Base-by-base conservation (phyloP, 1,284 basidiomycete species). In the Papiliotrema nemorosa region DNA sequence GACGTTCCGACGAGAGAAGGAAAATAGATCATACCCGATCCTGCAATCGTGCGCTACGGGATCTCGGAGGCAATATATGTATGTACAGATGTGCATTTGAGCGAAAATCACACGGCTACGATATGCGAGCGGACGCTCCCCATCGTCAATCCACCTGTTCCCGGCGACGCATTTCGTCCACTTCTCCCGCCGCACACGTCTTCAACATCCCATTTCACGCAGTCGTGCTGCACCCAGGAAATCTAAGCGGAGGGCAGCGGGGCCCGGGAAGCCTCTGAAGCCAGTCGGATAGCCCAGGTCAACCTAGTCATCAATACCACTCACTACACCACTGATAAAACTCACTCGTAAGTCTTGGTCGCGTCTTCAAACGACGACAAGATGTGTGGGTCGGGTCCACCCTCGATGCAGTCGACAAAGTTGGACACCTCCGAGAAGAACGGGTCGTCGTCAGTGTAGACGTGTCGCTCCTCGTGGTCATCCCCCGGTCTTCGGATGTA, bases 361-460 rank as follows among this genome's bases (percentile, higher is more conserved):
- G 90, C 88, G 76, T 94, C 91, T 85, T 70, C 72, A 58, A 72
- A 78, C 5, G 63, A 66, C 1, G 64, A 69, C 7, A 77, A 63
- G 43, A 77, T 70, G 57, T 70, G 64, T 27, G 68, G 64, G 49
- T 70, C 67, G 41, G 70, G 69, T 37, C 75, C 54, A 53, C 64
- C 69, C 75, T 89, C 87, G 52, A 90, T 83, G 57, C 85, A 79
- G 72, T 91, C 88, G 55, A 90, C 86, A 67, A 87, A 81, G 72
- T 87, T 86, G 39, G 87, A 88, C 39, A 91, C 82, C 75, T 92
- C 88, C 22, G 87, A 88, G 80, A 90, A 90, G 82, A 92, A 92
- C 13, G 89, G 88, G 69, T 93, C 90, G 66, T 93, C 90, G 56
- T 91, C 87, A 20, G 51, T 53, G 52, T 48, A 57, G 45, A 79